These are phyloP conservation scores for Nitzschia sp. DNA, from an alignment of 108 stramenopile species.

Conservation along the genomic window DNA sequence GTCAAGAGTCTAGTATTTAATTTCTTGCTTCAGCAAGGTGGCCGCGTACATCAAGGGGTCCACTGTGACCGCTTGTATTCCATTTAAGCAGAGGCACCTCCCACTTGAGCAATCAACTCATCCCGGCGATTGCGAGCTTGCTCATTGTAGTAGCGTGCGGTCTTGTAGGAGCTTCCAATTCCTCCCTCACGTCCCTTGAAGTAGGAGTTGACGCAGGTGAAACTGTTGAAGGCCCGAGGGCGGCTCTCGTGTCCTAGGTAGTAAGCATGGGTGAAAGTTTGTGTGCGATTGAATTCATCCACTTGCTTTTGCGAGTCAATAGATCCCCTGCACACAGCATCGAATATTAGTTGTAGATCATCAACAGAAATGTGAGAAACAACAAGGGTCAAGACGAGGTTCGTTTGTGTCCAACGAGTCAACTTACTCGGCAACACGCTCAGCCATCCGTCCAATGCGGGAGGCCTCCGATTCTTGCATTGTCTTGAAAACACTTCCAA, in stretches of 20 bases:
- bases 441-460: conserved; percentile 37
- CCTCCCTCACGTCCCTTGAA: conserved; percentile 55
- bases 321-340: conserved; percentile 39
- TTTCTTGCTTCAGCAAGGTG: not conserved
- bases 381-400: not conserved
- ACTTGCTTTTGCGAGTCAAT: conserved; percentile 58
- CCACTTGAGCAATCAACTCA: conserved; percentile 45
- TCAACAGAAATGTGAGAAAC: not conserved
- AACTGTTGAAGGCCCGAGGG: conserved; percentile 48
- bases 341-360: conserved; percentile 3
- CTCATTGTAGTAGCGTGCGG: conserved; percentile 50
- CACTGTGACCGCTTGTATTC: not conserved
- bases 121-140: conserved; percentile 53
- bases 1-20: not conserved
- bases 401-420: not conserved
- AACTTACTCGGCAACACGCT: conserved; percentile 41
- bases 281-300: conserved; percentile 57
- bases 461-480: conserved; percentile 38
- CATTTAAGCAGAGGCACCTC: conserved; percentile 7
- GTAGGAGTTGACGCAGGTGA: conserved; percentile 48
- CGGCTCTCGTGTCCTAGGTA: conserved; percentile 39
- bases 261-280: conserved; percentile 40
- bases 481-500: conserved; percentile 9
- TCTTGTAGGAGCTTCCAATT: conserved; percentile 48
- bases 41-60: not conserved